Base-by-base conservation (phyloP, 495 filamentous ascomycete genomes). In the Penicillium cosmopolitanum region DNA sequence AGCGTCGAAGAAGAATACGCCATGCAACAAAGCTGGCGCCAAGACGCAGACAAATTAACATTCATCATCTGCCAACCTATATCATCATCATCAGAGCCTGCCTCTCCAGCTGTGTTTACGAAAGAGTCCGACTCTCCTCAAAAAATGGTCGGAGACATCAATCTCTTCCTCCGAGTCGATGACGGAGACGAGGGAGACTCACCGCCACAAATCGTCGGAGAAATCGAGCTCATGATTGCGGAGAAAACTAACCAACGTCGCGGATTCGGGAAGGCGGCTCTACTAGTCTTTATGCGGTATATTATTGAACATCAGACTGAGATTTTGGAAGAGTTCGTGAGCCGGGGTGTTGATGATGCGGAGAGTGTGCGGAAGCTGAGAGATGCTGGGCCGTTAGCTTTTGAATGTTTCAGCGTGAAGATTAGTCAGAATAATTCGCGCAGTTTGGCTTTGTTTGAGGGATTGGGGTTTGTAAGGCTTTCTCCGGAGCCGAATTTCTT, bases 141-240 rank as follows among this genome's bases (percentile, higher is more conserved):
- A 74, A 68, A 68, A 3, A 96, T 96, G 90, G 65, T 95, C 12
- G 93, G 93, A 4, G 93, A 97, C 63, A 83, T 96, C 38, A 97
- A 97, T 64, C 77, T 96, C 2, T 96, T 97, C 69, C 79, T 96
- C 5, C 82, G 80, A 18, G 48, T 80, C 7, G 80, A 83, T 16
- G 73, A 80, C n/a, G 72, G 67, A 15, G 77, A 76, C 1, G 73
- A 82, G 0, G 68, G 64, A 6, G 72, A 80, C 25, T 68, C 68
- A 4, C 77, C 75, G 11, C 67, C 66, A 1, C 57, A 71, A 8
- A 71, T 86, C 38, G 69, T 88, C 19, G 93, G 90, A 18, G 93
- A 96, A 60, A 69, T 97, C 43, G 92, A 96, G 75, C 82, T 97
- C 57, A 97, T 97, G 93, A 89, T 97, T 54, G 93, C 93, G 2